Percentiles rank a stretch among this genome's conserved stretches.
phyloP scores from a whole-genome alignment of 2,329 filamentous ascomycete genomes.

The Pezicula carpinea region DNA sequence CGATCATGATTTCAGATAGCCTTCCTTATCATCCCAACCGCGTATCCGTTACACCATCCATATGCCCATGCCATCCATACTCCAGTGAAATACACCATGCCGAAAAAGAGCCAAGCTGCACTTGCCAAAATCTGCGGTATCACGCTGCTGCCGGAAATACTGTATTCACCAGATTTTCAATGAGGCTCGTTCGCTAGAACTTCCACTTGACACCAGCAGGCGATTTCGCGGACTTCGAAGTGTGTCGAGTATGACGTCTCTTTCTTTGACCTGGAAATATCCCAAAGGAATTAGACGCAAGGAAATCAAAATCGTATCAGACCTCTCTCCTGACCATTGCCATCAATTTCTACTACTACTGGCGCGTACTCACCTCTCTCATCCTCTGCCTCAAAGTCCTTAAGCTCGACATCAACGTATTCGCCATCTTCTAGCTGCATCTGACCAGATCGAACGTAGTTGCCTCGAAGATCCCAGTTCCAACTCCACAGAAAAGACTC shows the following conservation, averaged over 20 bases:
- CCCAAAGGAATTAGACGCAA: conserved; percentile 13
- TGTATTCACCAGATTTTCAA: not conserved
- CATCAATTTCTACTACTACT: conserved; percentile 27
- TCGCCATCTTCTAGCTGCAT: conserved; percentile 50
- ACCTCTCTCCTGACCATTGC: conserved; percentile 26
- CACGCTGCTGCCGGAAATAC: not conserved
- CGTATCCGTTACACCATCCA: not conserved
- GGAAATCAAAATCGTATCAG: conserved; percentile 24
- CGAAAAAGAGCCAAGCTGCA: not conserved
- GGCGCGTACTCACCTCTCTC: conserved; percentile 31
- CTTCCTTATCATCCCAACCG: not conserved
- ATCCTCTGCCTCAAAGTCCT: conserved; percentile 49
- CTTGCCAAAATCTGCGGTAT: not conserved
- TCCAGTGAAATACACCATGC: not conserved
- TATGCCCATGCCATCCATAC: not conserved
- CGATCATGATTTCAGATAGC: not conserved
- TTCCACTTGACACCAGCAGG: conserved; percentile 9
- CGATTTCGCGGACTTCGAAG: conserved; percentile 9
- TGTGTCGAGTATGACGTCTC: conserved; percentile 9
- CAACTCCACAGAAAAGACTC: conserved; percentile 42
- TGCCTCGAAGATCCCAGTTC: conserved; percentile 51
- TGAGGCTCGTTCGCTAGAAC: not conserved
- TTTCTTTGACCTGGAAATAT: conserved; percentile 15
- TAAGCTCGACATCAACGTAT: conserved; percentile 41
- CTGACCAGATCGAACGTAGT: conserved; percentile 44